Conservation (phyloP, 352 stramenopile genomes). For the Phytopythium chamaehyphon region DNA sequence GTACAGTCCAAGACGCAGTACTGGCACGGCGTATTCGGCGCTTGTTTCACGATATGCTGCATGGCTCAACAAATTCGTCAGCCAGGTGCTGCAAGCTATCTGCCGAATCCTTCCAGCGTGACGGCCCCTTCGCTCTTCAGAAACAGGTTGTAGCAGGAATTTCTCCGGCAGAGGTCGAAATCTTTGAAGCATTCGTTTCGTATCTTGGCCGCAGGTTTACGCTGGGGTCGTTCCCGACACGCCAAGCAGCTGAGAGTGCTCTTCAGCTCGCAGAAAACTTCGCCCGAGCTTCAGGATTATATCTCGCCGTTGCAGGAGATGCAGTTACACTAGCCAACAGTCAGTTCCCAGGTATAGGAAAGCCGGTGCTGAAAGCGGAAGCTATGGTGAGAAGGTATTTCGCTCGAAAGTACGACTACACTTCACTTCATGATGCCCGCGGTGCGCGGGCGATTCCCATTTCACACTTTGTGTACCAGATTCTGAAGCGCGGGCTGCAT, state of each 20-base stretch:
- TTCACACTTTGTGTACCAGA: constrained; percentile 42
- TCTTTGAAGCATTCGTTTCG: constrained; percentile 35
- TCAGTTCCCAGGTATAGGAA: constrained; percentile 32
- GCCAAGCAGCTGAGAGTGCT: constrained; percentile 40
- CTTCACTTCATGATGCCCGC: constrained; percentile 25
- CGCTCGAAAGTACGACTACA: constrained; percentile 51
- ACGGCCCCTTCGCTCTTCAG: constrained; percentile 42
- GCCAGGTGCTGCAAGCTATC: constrained; percentile 34
- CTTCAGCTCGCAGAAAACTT: constrained; percentile 31
- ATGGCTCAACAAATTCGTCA: constrained; percentile 6
- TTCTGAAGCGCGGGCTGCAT: constrained; percentile 22
- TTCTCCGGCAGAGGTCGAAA: constrained; percentile 42
- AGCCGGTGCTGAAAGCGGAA: constrained; percentile 38
- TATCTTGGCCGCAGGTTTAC: constrained; percentile 47
- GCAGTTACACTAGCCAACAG: constrained; percentile 12
- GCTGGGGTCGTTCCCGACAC: constrained; percentile 43
- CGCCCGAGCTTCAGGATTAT: constrained; percentile 28
- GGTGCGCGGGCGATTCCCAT: constrained; percentile 31
- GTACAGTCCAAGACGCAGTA: constrained; percentile 14
- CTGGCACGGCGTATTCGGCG: constrained; percentile 29
- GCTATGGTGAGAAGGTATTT: constrained; percentile 34
- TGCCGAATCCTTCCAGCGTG: constrained; percentile 22
- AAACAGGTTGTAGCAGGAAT: constrained; percentile 35
- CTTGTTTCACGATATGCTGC: constrained; percentile 39
- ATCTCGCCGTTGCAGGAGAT: constrained; percentile 24